Evolutionary conservation across 768 basidiomycete species (phyloP).

Genomic region (Rhodosporidiobolus odoratus): DNA sequence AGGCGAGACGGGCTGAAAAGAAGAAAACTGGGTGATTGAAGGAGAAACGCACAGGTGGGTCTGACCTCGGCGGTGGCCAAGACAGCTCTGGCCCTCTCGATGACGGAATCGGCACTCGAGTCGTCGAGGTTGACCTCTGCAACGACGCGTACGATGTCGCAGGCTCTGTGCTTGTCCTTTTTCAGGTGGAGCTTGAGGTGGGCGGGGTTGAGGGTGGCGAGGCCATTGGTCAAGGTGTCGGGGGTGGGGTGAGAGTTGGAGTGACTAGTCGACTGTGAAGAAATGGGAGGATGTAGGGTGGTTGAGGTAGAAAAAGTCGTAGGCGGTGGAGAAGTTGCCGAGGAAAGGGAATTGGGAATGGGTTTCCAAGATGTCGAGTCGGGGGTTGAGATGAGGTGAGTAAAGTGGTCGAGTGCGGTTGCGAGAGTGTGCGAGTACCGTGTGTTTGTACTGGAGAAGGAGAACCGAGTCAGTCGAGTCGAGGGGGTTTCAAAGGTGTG

Average conservation of each 20-base stretch:
- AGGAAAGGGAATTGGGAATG: no score
- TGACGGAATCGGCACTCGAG: not conserved
- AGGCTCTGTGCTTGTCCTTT: not conserved
- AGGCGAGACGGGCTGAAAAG: not conserved
- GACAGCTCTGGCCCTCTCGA: slow-evolving; percentile 63
- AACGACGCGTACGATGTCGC: slow-evolving; percentile 46
- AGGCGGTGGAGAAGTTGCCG: not conserved
- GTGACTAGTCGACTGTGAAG: no score
- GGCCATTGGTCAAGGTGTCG: not conserved
- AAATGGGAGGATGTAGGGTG: not conserved
- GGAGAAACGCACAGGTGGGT: slow-evolving; percentile 52
- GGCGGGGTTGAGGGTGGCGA: not conserved
- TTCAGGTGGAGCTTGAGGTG: not conserved
- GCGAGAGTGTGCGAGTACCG: slow-evolving; percentile 1
- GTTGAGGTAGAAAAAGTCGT: not conserved
- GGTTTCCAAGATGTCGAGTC: not conserved
- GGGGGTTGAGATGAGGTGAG: not conserved
- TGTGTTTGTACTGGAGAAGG: not conserved
- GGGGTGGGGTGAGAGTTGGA: not conserved
- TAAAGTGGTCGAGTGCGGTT: not conserved
- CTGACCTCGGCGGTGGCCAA: slow-evolving; percentile 79
- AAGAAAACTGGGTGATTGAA: no score
- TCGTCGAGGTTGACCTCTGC: slow-evolving; percentile 7
- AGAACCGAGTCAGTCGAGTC: not conserved
- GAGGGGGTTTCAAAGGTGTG: not conserved